Evolutionary conservation across 768 basidiomycete species (phyloP), one percentile per base, ranked within the genome.

Genomic region (Suillus luteus): DNA sequence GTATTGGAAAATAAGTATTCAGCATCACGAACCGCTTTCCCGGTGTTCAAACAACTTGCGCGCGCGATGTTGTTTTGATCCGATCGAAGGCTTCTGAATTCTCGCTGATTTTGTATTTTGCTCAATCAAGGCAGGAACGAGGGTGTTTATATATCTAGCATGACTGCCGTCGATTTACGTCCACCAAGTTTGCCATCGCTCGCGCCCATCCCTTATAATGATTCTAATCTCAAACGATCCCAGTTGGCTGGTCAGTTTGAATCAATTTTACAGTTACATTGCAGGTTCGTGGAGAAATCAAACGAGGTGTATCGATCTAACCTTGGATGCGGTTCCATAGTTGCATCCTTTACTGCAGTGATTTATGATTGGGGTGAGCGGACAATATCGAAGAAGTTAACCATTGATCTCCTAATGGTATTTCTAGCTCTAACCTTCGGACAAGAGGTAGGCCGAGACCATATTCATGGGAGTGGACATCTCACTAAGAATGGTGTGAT

Each of bases 361-460:
- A 12, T 54, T n/a, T 54, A 54, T 54, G 52, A 54, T 12, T 54
- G 52, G 52, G 52, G 52, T 54, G 19, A 54, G 52, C 11, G 19
- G 7, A 12, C 5, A 35, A 19, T 54, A 54, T 54, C 1, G 33
- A 35, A 33, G 6, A n/a, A n/a, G n/a, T n/a, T n/a, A n/a, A 54
- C 19, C 33, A 12, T 12, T 35, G 11, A 54, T 35, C n/a, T 35
- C 33, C 52, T 35, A n/a, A 54, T 35, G 52, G 11, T 35, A 7
- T 35, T 35, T 33, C 11, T 11, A 54, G 52, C 33, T 3, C 19
- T 54, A 19, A 35, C 52, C 5, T 35, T 54, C 3, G 52, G 52
- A 12, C 52, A 6, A 35, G 52, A 54, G 31, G 52, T 54, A 35
- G 5, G 33, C 19, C 11, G 33, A 54, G 11, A 35, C 31, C 19